Percentiles rank a stretch among this genome's conserved stretches.
These are phyloP conservation scores for Fusarium tuaranense DNA, from an alignment of 2,329 filamentous ascomycete genomes.

Conservation along the genomic window DNA sequence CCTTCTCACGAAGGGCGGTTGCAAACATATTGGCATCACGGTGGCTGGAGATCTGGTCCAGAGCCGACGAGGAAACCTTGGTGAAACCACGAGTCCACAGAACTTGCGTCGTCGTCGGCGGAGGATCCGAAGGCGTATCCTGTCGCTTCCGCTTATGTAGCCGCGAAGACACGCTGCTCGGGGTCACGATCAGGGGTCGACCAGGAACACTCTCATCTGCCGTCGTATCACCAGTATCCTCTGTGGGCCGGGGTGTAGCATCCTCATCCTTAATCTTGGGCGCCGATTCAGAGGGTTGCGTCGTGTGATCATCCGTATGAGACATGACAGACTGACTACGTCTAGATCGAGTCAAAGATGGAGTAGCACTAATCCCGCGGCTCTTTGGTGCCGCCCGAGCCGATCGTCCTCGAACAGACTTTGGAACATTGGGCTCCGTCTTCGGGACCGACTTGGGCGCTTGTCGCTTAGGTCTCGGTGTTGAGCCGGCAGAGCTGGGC, in stretches of 20 bases:
- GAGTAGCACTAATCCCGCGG: slow-evolving; percentile 50
- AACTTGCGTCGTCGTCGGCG: slow-evolving; percentile 73
- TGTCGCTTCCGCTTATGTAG: slow-evolving; percentile 69
- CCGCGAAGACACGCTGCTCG: slow-evolving; percentile 53
- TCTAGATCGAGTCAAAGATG: slow-evolving; percentile 50
- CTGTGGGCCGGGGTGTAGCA: slow-evolving; percentile 64
- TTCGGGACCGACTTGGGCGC: slow-evolving; percentile 46
- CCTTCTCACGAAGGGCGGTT: slow-evolving; percentile 77
- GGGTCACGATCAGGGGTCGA: slow-evolving; percentile 52
- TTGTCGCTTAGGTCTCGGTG: slow-evolving; percentile 50
- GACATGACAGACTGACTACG: slow-evolving; percentile 61
- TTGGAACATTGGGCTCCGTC: slow-evolving; percentile 37
- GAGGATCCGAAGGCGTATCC: slow-evolving; percentile 59
- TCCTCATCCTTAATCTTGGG: slow-evolving; percentile 70
- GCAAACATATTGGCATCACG: slow-evolving; percentile 85
- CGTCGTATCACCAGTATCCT: slow-evolving; percentile 68
- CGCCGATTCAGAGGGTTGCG: slow-evolving; percentile 54
- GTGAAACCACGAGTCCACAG: slow-evolving; percentile 82
- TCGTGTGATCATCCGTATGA: slow-evolving; percentile 60
- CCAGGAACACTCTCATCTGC: slow-evolving; percentile 64
- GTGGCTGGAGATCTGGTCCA: slow-evolving; percentile 82
- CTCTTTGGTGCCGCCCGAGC: slow-evolving; percentile 52
- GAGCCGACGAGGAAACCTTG: slow-evolving; percentile 76
- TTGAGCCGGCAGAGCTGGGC: slow-evolving; percentile 47
- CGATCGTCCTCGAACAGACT: slow-evolving; percentile 49